Base-by-base conservation (phyloP, 768 basidiomycete genomes). In the Strobilomyces echinocephalus region DNA sequence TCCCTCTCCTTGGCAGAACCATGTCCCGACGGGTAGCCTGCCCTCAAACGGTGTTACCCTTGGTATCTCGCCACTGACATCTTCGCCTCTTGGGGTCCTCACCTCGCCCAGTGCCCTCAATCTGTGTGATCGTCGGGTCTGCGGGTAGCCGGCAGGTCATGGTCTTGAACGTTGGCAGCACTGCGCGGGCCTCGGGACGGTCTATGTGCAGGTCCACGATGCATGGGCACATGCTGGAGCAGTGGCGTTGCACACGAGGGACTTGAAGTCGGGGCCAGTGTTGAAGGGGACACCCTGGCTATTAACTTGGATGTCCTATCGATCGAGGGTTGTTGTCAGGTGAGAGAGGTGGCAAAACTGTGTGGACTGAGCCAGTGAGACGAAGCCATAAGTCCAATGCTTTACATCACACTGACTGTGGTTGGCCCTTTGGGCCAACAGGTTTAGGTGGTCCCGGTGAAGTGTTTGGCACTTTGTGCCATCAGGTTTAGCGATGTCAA, bases 41-140 rank as follows among this genome's bases (percentile, higher is more conserved):
- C 62, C 64, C 68, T 94, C 91, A 54, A 76, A 92, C 14, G 76
- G 59, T 0, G 85, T 88, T 34, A 83, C 73, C 43, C 91, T 69
- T 9, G 87, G 84, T 49, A 94, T 87, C 69, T 87, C 84, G 1
- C 90, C 90, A 63, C 91, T 92, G 6, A 73, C 69, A 64, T 94
- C 91, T n/a, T 77, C 82, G 39, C 83, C 76, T 0, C 60, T 62
- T 53, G 82, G 78, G 61, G 66, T 77, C 63, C 85, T 82, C 11
- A 88, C 73, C 1, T 65, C 61, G 5, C 4, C 83, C 81, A 0
- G 73, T 72, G 5, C 61, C 63, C 57, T 76, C 69, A 40, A 94
- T 85, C 64, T 80, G 74, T 35, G 81, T 79, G 57, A 91, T 86
- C 7, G 81, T 80, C 14, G 91, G 91, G 63, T 92, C 91, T 4